These are phyloP conservation scores for Ceratocystis huliohia DNA, from an alignment of 2,329 filamentous ascomycete genomes.

Conservation along the genomic window DNA sequence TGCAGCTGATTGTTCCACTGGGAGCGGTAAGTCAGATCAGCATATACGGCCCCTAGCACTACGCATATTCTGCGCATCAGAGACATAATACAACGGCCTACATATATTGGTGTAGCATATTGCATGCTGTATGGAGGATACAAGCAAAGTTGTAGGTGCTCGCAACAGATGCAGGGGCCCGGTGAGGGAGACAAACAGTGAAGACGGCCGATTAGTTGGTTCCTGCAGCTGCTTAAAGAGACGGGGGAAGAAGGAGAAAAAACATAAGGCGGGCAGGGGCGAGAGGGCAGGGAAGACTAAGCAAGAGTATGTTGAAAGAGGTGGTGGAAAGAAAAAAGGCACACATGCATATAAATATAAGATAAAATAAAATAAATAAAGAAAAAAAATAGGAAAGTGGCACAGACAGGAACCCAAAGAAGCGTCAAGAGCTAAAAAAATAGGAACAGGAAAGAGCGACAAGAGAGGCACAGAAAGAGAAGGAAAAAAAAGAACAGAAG, in stretches of 20 bases:
- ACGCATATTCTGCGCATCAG: too few relatives aligned
- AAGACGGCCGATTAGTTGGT: neutral
- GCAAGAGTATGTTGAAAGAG: neutral
- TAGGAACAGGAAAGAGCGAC: neutral
- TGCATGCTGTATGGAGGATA: neutral
- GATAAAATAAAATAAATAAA: neutral
- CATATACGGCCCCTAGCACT: too few relatives aligned
- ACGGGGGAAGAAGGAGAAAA: neutral
- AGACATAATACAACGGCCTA: too few relatives aligned
- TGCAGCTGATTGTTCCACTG: too few relatives aligned
- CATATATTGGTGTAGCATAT: too few relatives aligned
- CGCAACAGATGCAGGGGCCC: neutral
- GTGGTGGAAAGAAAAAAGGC: neutral
- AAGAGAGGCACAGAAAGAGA: slow-evolving; percentile 9
- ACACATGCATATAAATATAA: neutral
- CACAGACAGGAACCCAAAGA: neutral
- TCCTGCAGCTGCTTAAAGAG: neutral
- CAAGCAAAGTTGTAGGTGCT: neutral
- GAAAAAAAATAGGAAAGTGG: neutral
- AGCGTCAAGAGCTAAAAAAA: neutral
- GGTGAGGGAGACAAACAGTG: neutral
- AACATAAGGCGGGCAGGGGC: neutral
- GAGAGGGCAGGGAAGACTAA: neutral
- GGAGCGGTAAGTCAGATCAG: too few relatives aligned
- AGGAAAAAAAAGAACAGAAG: neutral